Evolutionary conservation across 2,329 filamentous ascomycete species (phyloP).

Genomic region (Diaporthe eres): DNA sequence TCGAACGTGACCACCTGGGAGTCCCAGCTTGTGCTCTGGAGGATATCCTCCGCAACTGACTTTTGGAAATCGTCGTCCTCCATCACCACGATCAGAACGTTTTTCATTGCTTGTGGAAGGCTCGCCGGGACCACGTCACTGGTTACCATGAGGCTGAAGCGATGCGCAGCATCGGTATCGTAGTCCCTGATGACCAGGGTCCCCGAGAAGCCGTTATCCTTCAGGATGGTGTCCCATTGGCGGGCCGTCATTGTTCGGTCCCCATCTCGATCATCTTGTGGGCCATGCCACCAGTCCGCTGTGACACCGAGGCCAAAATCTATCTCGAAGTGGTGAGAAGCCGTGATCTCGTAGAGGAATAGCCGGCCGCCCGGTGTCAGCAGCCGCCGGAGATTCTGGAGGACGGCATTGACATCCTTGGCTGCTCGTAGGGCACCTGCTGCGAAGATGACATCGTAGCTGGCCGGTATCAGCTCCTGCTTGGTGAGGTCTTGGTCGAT

Average conservation of each 20-base stretch:
- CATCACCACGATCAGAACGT: neutral
- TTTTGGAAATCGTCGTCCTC: neutral
- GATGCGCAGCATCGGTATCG: constrained; percentile 16
- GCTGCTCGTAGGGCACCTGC: neutral
- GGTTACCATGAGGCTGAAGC: neutral
- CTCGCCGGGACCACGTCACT: neutral
- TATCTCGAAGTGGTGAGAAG: no score
- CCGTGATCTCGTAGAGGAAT: neutral
- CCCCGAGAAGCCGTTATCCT: constrained; percentile 39
- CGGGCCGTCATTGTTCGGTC: neutral
- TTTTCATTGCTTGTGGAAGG: neutral
- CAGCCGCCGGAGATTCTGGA: neutral
- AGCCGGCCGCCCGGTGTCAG: neutral
- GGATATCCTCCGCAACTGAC: neutral
- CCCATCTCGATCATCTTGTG: neutral
- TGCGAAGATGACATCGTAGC: neutral
- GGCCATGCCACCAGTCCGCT: neutral
- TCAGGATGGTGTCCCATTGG: constrained; percentile 5
- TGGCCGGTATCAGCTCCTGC: neutral
- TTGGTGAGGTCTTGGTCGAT: neutral
- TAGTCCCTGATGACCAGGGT: constrained; percentile 27
- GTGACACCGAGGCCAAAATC: neutral
- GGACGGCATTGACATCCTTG: neutral
- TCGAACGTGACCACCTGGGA: neutral
- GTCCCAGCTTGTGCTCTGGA: neutral